These are phyloP conservation scores for Aquanectria penicillioides DNA, from an alignment of 2,329 filamentous ascomycete species.

Conservation along the genomic window DNA sequence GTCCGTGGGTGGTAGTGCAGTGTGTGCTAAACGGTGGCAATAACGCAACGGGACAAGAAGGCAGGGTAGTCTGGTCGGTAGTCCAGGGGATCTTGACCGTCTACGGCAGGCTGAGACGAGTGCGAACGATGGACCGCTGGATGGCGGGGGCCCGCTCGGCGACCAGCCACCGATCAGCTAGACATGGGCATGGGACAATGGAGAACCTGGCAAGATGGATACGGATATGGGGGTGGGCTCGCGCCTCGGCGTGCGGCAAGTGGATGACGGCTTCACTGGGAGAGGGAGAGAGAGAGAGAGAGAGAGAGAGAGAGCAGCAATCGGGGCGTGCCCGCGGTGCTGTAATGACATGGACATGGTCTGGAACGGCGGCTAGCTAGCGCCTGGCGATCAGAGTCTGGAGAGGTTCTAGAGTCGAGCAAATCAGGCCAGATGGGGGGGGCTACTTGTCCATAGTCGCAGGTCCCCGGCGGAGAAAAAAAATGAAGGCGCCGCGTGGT, in stretches of 20 bases:
- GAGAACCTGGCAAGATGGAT: neutral
- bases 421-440: conserved; percentile 8
- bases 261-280: neutral
- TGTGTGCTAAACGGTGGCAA: conserved; percentile 1
- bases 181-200: neutral
- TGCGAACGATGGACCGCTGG: conserved; percentile 10
- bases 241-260: neutral
- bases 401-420: conserved; percentile 12
- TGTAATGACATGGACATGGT: no score
- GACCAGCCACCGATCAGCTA: no score
- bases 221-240: neutral
- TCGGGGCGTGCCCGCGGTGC: no score
- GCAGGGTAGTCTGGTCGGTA: neutral
- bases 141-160: no score
- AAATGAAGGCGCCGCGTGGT: neutral
- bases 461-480: neutral
- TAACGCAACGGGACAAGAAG: neutral
- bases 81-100: conserved; percentile 4
- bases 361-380: conserved; percentile 2
- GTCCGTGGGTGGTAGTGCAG: no score
- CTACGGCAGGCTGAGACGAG: conserved; percentile 21
- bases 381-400: neutral
- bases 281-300: no score
- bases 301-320: no score
- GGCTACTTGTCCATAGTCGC: neutral